Base-by-base conservation (phyloP, 257 asterid species). In the Scutellaria baicalensis region DNA sequence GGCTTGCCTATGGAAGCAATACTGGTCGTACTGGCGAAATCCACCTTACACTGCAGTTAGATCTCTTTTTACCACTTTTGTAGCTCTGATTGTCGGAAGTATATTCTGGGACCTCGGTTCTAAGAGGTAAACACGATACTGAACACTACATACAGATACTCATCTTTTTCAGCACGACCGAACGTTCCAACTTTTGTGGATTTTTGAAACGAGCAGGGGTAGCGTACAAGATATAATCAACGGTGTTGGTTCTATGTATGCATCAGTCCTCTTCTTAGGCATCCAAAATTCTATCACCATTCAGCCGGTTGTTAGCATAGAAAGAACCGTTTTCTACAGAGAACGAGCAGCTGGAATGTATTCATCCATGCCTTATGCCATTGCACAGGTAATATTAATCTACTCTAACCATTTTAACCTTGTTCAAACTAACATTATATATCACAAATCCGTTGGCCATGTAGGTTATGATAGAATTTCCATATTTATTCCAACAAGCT, bases 301-400 rank as follows among this genome's bases (percentile, higher is more conserved):
- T 44, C 87, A 77, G 68, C 90, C 87, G 0, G 84, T 82, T 10
- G 82, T 84, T 39, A 70, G 78, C 0, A 59, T 80, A 16, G 89
- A 84, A 63, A 71, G 89, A 73, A 77, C 83, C 1, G 85, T 80
- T 10, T 84, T 80, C 64, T 82, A 84, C 54, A 80, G 90, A 72
- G 90, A 84, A 67, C 69, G 82, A 72, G 87, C 90, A 8, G 87
- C 90, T 0, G 90, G 90, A 27, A 84, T 84, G 90, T 82, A 84
- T 73, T 84, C 90, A 51, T 81, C 85, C 57, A 57, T 84, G 77
- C 84, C 90, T 5, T 84, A 84, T 64, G 87, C 90, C 52, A 62
- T 82, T 50, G 80, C 82, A 59, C 87, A 84, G 80, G 90, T 82
- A 9, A 48, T 12, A 33, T 42, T 20, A 9, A 49, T 50, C 16